Percentiles rank a stretch among this genome's conserved stretches.
These are phyloP conservation scores for Fraxinus dipetala DNA, from an alignment of 305 asterid species.

Conservation along the genomic window DNA sequence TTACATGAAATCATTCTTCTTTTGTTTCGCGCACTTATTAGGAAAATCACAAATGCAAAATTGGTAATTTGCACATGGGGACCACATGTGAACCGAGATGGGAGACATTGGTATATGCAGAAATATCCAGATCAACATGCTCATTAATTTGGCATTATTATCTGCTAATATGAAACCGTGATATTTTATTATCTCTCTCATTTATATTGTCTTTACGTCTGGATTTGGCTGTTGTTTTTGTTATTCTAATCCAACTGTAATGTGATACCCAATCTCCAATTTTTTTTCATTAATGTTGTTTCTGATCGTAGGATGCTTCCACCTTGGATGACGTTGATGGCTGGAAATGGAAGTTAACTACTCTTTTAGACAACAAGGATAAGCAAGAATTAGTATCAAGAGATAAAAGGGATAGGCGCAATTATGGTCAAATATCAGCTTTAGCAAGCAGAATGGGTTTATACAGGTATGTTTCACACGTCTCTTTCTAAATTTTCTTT, in stretches of 20 bases:
- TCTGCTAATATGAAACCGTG: conserved; percentile 6
- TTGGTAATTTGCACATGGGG: background rate
- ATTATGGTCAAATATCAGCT: conserved; percentile 79
- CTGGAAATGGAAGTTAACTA: conserved; percentile 71
- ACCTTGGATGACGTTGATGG: conserved; percentile 40
- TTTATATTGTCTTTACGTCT: background rate
- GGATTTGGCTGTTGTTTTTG: background rate
- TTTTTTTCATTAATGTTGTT: conserved; percentile 7
- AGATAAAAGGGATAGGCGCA: conserved; percentile 85
- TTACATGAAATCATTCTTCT: background rate
- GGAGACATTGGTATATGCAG: conserved; percentile 2
- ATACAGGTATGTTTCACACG: conserved; percentile 50
- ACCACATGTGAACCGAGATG: conserved; percentile 13
- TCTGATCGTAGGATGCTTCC: conserved; percentile 49
- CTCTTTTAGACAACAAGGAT: conserved; percentile 46
- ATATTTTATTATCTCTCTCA: background rate
- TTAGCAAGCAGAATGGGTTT: conserved; percentile 76
- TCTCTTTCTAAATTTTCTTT: background rate
- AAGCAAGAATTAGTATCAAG: conserved; percentile 78
- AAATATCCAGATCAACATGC: background rate
- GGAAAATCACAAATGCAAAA: conserved; percentile 3
- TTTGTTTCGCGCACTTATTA: background rate
- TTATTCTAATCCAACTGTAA: background rate
- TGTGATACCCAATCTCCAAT: conserved; percentile 3
- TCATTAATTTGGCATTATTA: conserved; percentile 13